Evolutionary conservation across 495 filamentous ascomycete species (phyloP), one percentile per base, ranked within the genome.

Genomic region (Jackrogersella multiformis): DNA sequence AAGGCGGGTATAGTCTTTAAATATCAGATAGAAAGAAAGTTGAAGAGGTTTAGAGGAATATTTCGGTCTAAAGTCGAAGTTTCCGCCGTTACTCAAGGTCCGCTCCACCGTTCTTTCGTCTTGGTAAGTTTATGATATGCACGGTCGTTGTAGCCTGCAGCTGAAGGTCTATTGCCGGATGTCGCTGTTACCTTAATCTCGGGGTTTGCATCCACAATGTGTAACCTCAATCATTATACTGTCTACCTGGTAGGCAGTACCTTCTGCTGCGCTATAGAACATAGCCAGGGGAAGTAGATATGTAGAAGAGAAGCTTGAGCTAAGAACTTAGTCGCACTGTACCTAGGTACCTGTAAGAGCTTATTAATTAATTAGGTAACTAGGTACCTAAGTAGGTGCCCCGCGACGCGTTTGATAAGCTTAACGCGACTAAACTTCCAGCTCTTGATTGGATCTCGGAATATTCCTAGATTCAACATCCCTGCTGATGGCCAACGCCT

Each of bases 381-480:
- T n/a, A n/a, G n/a, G n/a, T n/a, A n/a, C n/a, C 7, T 16, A 39
- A 2, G 16, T 16, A 61, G 10, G 6, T 58, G 51, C 62, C 62
- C 62, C 62, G 62, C 62, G 62, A 66, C 59, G 56, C 56, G 59
- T 32, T 34, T 24, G 24, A n/a, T 42, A 46, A 55, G 28, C 66
- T 61, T 51, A 38, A 68, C 68, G 62, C 64, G 67, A 67, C 34
- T 18, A 26, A 28, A 15, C 36, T 8, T 58, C 32, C n/a, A n/a
- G n/a, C n/a, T 9, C 36, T 44, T 42, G 38, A 53, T 41, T 24
- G 46, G 34, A 35, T 12, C 41, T 2, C 18, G 39, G 15, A 18
- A 5, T 21, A 24, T 45, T 23, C n/a, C 13, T 16, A 30, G 3
- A 28, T 44, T 24, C 36, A 13, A 38, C 24, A 49, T 24, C 42